These are phyloP conservation scores for Tuber calosporum DNA, from an alignment of 495 filamentous ascomycete genomes.

Conservation along the genomic window DNA sequence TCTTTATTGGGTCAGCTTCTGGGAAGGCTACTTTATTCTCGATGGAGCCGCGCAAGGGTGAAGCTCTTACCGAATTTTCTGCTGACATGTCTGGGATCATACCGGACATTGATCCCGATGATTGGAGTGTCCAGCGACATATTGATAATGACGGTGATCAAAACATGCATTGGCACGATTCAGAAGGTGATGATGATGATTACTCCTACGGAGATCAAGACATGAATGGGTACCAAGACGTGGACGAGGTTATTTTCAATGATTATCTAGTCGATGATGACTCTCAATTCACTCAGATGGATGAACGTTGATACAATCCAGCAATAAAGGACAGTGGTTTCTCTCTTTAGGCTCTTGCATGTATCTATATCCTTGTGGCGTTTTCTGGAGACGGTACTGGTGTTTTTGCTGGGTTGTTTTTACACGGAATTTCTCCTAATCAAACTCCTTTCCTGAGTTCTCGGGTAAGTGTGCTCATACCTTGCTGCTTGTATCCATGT, in stretches of 20 bases:
- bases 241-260: neutral
- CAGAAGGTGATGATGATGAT: neutral
- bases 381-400: neutral
- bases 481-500: neutral
- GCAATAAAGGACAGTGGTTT: neutral
- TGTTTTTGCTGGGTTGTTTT: neutral
- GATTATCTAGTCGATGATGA: neutral
- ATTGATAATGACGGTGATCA: neutral
- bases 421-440: neutral
- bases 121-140: neutral
- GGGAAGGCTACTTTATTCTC: slow-evolving; percentile 36
- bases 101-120: slow-evolving; percentile 8
- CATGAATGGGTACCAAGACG: neutral
- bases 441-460: neutral
- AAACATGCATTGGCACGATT: neutral
- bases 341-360: neutral
- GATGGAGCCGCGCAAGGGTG: slow-evolving; percentile 14
- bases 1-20: slow-evolving; percentile 35
- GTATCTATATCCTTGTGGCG: slow-evolving; percentile 6
- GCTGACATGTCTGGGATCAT: slow-evolving; percentile 27
- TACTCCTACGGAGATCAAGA: neutral
- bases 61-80: neutral
- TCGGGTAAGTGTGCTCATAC: neutral
- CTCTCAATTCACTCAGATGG: neutral
- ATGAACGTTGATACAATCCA: neutral